Evolutionary conservation across 2,329 filamentous ascomycete genomes (phyloP).

Genomic region (Rachicladosporium sp.): DNA sequence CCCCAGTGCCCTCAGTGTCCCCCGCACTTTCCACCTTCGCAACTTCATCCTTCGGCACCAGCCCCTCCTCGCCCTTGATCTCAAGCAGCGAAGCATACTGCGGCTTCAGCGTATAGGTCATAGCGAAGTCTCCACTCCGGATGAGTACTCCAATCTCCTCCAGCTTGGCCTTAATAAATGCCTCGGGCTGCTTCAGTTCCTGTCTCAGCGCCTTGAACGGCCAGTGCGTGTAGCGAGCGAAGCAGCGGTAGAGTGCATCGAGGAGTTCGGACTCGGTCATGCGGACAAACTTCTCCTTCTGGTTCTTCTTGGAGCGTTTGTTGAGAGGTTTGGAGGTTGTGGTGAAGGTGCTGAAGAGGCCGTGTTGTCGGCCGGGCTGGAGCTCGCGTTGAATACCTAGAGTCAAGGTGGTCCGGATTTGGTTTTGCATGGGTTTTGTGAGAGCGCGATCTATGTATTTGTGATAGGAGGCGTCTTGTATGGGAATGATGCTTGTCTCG

Average conservation of each 20-base stretch:
- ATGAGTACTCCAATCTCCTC: slow-evolving; percentile 73
- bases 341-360: slow-evolving; percentile 22
- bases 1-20: slow-evolving; percentile 18
- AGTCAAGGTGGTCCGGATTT: slow-evolving; percentile 21
- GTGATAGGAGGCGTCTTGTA: slow-evolving; percentile 58
- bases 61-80: slow-evolving; percentile 33
- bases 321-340: slow-evolving; percentile 18
- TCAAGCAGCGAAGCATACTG: slow-evolving; percentile 50
- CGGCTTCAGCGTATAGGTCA: slow-evolving; percentile 68
- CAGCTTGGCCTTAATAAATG: slow-evolving; percentile 77
- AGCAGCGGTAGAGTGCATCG: slow-evolving; percentile 72
- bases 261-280: slow-evolving; percentile 80
- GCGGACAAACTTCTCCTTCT: slow-evolving; percentile 70
- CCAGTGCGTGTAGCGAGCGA: slow-evolving; percentile 83
- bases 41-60: slow-evolving; percentile 11
- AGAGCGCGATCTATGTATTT: slow-evolving; percentile 3
- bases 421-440: slow-evolving; percentile 18
- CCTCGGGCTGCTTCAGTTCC: slow-evolving; percentile 72
- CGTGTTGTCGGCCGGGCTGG: slow-evolving; percentile 2
- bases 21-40: slow-evolving; percentile 24
- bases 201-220: slow-evolving; percentile 76
- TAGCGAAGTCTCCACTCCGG: slow-evolving; percentile 72
- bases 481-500: slow-evolving; percentile 59
- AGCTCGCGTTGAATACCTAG: slow-evolving; percentile 1
- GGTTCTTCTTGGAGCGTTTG: slow-evolving; percentile 32